A percentile compares a stretch with the other conserved stretches of the same genome.
phyloP scores from a whole-genome alignment of 2,329 filamentous ascomycete species.

The Acrocalymma vagum region DNA sequence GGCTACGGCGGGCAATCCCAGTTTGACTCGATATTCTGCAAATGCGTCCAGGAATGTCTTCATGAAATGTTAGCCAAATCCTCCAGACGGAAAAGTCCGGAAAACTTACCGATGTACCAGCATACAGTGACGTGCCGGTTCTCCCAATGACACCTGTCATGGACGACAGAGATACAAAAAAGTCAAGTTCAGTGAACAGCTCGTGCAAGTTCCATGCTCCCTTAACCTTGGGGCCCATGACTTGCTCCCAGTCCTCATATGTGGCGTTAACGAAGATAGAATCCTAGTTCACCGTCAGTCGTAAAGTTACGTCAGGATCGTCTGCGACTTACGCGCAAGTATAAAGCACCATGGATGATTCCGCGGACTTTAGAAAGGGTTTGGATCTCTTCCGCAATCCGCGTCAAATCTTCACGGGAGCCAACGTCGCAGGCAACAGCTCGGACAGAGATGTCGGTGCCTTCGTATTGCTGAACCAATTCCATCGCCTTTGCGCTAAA shows the following conservation, averaged over 20 bases:
- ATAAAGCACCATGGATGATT: conserved; percentile 37
- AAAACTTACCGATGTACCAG: too few species aligned
- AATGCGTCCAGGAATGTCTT: conserved; percentile 47
- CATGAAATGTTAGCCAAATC: too few species aligned
- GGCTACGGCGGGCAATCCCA: conserved; percentile 45
- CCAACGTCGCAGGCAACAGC: too few species aligned
- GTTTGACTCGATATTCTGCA: conserved; percentile 19
- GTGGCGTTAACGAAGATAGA: conserved; percentile 20
- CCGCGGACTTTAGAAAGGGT: conserved; percentile 35
- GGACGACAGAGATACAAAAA: conserved; percentile 32
- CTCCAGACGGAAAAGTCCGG: too few species aligned
- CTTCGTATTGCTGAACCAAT: too few species aligned
- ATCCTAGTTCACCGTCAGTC: too few species aligned
- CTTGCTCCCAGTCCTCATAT: conserved; percentile 9
- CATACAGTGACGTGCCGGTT: too few species aligned
- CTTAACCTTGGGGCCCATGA: conserved; percentile 31
- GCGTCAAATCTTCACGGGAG: too few species aligned
- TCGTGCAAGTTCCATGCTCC: conserved; percentile 37
- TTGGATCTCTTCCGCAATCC: too few species aligned
- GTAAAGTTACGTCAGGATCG: too few species aligned
- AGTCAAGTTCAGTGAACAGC: conserved; percentile 28
- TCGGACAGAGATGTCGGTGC: too few species aligned
- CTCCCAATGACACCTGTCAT: conserved; percentile 28
- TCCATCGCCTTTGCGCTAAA: too few species aligned
- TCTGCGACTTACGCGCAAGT: conserved; percentile 29